phyloP scores from a whole-genome alignment of 306 rosid species.

The Vachellia collinsii region DNA sequence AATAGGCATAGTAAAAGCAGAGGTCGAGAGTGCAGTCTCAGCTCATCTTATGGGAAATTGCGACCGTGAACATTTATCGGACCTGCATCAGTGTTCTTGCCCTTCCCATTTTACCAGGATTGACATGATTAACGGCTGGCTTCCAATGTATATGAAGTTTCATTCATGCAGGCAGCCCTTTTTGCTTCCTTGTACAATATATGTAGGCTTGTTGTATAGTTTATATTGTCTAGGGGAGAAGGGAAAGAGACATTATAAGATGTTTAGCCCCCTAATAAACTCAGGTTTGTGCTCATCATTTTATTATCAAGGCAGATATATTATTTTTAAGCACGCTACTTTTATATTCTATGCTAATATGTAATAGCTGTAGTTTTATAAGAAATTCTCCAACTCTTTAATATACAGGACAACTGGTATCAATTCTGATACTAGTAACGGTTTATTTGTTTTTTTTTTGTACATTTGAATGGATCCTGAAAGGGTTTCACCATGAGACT shows the following conservation, averaged over 20 bases:
- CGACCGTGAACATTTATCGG: constrained; percentile 43
- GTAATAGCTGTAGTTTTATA: background rate
- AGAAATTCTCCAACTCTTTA: background rate
- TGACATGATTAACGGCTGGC: constrained; percentile 45
- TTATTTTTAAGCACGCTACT: constrained; percentile 30
- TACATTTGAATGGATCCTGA: background rate
- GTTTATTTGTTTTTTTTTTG: background rate
- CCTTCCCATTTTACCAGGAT: constrained; percentile 35
- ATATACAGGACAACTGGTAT: background rate
- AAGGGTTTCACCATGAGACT: background rate
- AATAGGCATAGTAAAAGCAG: constrained; percentile 39
- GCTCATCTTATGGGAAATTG: constrained; percentile 38
- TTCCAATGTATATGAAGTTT: constrained; percentile 48
- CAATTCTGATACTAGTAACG: background rate
- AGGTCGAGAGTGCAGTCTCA: constrained; percentile 38
- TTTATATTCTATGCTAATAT: background rate
- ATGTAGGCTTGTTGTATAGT: constrained; percentile 65
- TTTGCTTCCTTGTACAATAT: constrained; percentile 44
- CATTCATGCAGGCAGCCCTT: constrained; percentile 49
- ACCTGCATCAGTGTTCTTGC: constrained; percentile 32
- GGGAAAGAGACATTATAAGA: constrained; percentile 47
- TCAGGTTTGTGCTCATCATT: constrained; percentile 53
- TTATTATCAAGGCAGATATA: constrained; percentile 41
- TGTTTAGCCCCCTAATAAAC: constrained; percentile 53
- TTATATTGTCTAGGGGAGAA: constrained; percentile 50